Evolutionary conservation across 805 yeast species (phyloP), one percentile per base, ranked within the genome.

Genomic region (Myxozyma nipponensis): DNA sequence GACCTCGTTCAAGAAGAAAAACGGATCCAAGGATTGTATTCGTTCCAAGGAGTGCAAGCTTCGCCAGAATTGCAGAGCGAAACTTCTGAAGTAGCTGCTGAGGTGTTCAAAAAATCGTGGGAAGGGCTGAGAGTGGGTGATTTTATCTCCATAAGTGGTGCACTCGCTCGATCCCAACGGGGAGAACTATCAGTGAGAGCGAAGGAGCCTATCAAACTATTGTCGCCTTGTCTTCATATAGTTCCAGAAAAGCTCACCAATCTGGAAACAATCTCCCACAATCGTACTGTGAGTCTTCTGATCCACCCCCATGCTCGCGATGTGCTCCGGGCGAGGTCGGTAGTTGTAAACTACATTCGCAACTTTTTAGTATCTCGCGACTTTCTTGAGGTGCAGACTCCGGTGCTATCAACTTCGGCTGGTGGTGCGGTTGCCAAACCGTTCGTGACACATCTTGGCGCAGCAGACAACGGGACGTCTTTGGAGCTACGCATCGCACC

Each of bases 391-490:
- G 95, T 93, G 0, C 85, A 83, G 45, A 93, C 99, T 0, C 99
- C 99, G 0, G 77, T 89, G 1, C 67, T 93, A 10, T 78, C 88
- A 0, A 61, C 71, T 4, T 70, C 72, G 30, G 79, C 89, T 0
- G 86, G 88, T 17, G 98, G 98, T 1, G 98, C 99, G 3, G 81
- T 82, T 60, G 98, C 98, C 0, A 76, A 77, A n/a, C 96, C 98
- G 0, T 93, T 93, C 60, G 62, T 62, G 0, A 88, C 97, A 0
- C 46, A 56, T 1, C 46, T 56, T 6, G 47, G 32, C 6, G 56
- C 43, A 3, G n/a, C 50, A 24, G 50, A 58, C 15, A 44, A 26
- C 22, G 49, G 19, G n/a, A 66, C 28, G 24, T 34, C 63, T 50
- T 67, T 88, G 6, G 82, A 78, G 47, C 66, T 93, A 40, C 71